A percentile compares a stretch with the other conserved stretches of the same genome.
Evolutionary conservation across 768 basidiomycete genomes (phyloP).

Genomic region (Lactarius pseudohatsudake): DNA sequence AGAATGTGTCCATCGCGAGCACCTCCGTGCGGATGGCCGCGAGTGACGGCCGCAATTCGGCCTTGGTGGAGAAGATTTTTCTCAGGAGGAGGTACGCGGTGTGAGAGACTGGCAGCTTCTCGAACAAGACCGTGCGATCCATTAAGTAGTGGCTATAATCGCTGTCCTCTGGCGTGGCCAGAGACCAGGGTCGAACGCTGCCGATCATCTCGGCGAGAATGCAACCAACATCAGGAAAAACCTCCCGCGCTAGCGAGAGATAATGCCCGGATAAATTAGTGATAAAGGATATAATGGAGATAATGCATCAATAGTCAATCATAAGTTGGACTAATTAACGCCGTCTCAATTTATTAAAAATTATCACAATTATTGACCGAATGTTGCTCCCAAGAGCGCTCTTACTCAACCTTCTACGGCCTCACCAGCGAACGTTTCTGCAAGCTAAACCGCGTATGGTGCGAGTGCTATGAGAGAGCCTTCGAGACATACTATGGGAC

Average conservation of each 20-base stretch:
- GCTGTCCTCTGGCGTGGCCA: slow-evolving; percentile 9
- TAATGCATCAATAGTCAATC: neutral
- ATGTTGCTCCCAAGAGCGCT: slow-evolving; percentile 99
- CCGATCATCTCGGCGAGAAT: slow-evolving; percentile 24
- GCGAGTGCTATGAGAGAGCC: slow-evolving; percentile 81
- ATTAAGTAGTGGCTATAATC: slow-evolving; percentile 5
- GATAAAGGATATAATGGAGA: neutral
- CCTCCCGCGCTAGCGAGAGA: slow-evolving; percentile 2
- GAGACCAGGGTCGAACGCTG: slow-evolving; percentile 2
- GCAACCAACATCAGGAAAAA: slow-evolving; percentile 14
- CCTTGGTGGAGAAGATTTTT: slow-evolving; percentile 65
- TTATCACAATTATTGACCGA: slow-evolving; percentile 41
- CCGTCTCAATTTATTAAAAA: no score
- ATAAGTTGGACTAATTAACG: no score
- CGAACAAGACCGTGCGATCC: neutral
- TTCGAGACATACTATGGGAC: slow-evolving; percentile 92
- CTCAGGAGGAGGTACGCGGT: slow-evolving; percentile 47
- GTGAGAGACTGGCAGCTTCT: slow-evolving; percentile 34
- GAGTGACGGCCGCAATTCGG: slow-evolving; percentile 60
- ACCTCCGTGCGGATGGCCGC: slow-evolving; percentile 58
- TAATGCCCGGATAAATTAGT: neutral
- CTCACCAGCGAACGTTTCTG: slow-evolving; percentile 94
- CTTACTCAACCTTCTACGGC: slow-evolving; percentile 97
- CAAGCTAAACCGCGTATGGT: slow-evolving; percentile 95
- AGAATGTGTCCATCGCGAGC: slow-evolving; percentile 57